Evolutionary conservation across 352 stramenopile genomes (phyloP), one percentile per base, ranked within the genome.

Genomic region (Poterioochromonas sp.): DNA sequence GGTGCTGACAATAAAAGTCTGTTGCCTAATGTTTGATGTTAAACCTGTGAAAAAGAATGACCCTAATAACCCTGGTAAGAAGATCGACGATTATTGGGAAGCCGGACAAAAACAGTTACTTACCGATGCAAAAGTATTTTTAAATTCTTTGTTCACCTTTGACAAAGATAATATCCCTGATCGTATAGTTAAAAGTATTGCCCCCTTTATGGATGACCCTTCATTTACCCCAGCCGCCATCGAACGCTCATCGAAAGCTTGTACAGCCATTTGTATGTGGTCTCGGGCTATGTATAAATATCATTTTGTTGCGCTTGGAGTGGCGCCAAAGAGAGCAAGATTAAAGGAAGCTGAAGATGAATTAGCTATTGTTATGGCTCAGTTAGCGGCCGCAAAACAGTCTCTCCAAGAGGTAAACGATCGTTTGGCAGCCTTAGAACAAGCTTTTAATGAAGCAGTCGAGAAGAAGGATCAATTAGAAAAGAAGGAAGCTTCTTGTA

Each of bases 91-190:
- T 76, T 95, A 93, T 69, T 94, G 90, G 88, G 90, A 93, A 79
- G 88, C 92, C 1, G 88, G 88, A 0, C 88, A 94, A 74, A 94
- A 94, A 39, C 85, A 92, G 15, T 86, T 96, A 74, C 84, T 96
- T 1, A 91, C 86, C n/a, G 94, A 96, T 79, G 89, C 90, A 41
- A 94, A 94, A 80, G 93, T 92, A 64, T 94, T 96, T 76, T 87
- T 95, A 84, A 87, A 94, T 60, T 92, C 86, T 32, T 77, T 95
- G 29, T 79, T 94, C 41, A 86, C 86, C 5, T 95, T 95, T 63
- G 91, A 96, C 83, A 96, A 96, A 79, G 91, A 96, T 78, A 94
- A 96, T 78, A 96, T 96, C 49, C 88, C 90, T 0, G 90, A 94
- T 70, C 86, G 86, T 8, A 92, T 94, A 76, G 90, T 94, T 58